phyloP scores from a whole-genome alignment of 805 yeast species.

The Candida orba region DNA sequence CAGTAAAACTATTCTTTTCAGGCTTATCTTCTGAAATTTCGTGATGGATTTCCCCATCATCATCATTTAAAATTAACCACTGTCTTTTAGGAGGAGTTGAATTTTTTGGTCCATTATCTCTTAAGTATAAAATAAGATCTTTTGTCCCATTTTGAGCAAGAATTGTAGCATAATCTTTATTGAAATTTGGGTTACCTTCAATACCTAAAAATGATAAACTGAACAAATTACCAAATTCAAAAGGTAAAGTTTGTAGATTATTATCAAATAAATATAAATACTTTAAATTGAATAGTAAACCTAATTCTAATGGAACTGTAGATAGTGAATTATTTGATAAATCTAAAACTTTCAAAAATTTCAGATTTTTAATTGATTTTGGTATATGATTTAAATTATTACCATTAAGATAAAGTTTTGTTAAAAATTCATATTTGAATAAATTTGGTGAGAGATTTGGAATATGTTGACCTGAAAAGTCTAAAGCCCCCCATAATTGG shows the following conservation, averaged over 20 bases:
- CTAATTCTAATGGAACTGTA: constrained; percentile 77
- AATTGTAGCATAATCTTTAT: constrained; percentile 53
- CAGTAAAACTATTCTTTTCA: constrained; percentile 49
- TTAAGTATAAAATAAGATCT: constrained; percentile 68
- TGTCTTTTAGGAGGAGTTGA: constrained; percentile 66
- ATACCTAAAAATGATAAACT: constrained; percentile 84
- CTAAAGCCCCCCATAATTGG: constrained; percentile 92
- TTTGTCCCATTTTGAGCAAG: constrained; percentile 79
- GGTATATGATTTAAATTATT: constrained; percentile 72
- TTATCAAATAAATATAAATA: constrained; percentile 87
- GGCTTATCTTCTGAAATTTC: constrained; percentile 19
- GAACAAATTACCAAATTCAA: constrained; percentile 76
- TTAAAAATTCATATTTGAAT: constrained; percentile 76
- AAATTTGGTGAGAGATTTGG: constrained; percentile 61
- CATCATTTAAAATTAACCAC: constrained; percentile 76
- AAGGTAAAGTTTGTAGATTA: constrained; percentile 66
- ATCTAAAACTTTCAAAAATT: constrained; percentile 75
- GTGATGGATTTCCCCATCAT: constrained; percentile 49
- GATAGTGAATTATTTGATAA: constrained; percentile 69
- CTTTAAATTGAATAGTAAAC: constrained; percentile 70
- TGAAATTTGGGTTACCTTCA: constrained; percentile 81
- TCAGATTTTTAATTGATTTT: constrained; percentile 54
- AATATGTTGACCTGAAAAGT: constrained; percentile 84
- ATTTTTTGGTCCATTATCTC: constrained; percentile 74
- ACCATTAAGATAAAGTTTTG: constrained; percentile 80